Evolutionary conservation across 2,329 filamentous ascomycete genomes (phyloP), one percentile per base, ranked within the genome.

Genomic region (Pseudogymnoascus sp.): DNA sequence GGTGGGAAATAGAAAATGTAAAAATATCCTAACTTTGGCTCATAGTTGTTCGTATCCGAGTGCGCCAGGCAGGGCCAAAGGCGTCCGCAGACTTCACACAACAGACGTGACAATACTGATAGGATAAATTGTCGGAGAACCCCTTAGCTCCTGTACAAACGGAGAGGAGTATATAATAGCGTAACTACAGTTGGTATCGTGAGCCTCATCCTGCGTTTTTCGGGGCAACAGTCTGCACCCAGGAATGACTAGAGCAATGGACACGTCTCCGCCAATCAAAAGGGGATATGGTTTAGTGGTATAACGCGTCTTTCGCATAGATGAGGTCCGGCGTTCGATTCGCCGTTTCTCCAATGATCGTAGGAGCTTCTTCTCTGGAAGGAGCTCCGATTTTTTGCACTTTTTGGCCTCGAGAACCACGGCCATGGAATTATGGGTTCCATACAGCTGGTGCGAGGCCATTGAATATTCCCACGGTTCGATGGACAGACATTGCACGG

Each of bases 211-310:
- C 15, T 39, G 38, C 22, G 6, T 18, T 6, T 3, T 53, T 53
- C 33, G 5, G 3, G 8, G 43, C 43, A 30, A 3, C 1, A 14
- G 14, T 14, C 15, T 3, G 7, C 25, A 50, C 47, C 28, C n/a
- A 53, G 33, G n/a, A 18, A 30, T 30, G 25, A 50, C 43, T 33
- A 53, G 2, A 18, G 47, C 4, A 53, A 53, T 7, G 5, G 28
- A 6, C 47, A 33, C 5, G 28, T 53, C 47, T 53, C 47, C 47
- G 47, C 47, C 47, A 53, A 53, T 53, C 47, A 53, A 53, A 53
- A 53, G 47, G 47, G 47, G 47, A 53, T 53, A 53, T 53, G 47
- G 47, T 53, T 53, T 53, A 53, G 47, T 53, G 47, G 47, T 53
- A 53, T 53, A 53, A 53, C 47, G 47, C 47, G 47, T 53, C 47